Evolutionary conservation across 108 stramenopile genomes (phyloP).

Genomic region (Parietichytrium sp.): DNA sequence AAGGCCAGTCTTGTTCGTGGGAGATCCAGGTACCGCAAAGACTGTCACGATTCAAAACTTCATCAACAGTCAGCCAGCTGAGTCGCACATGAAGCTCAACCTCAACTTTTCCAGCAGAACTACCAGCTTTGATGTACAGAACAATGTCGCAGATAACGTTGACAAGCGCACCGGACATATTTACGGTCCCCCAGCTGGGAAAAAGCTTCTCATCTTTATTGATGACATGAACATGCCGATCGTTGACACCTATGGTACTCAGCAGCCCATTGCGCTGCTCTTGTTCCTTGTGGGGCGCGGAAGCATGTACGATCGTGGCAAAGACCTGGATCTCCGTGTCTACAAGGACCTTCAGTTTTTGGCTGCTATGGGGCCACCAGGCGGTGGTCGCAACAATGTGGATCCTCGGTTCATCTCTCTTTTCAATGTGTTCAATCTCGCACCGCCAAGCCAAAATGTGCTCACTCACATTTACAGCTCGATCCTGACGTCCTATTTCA

Average conservation of each 20-base stretch:
- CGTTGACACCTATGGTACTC: slow-evolving; percentile 71
- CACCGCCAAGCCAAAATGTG: slow-evolving; percentile 56
- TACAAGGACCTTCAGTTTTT: slow-evolving; percentile 68
- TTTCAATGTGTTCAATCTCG: slow-evolving; percentile 71
- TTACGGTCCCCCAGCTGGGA: slow-evolving; percentile 67
- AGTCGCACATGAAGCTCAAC: slow-evolving; percentile 43
- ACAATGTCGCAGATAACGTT: slow-evolving; percentile 66
- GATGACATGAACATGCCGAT: slow-evolving; percentile 72
- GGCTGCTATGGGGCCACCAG: slow-evolving; percentile 73
- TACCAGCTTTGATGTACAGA: slow-evolving; percentile 62
- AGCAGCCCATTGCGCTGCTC: slow-evolving; percentile 69
- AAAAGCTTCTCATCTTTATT: slow-evolving; percentile 65
- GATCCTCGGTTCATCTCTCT: slow-evolving; percentile 68
- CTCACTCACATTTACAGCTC: slow-evolving; percentile 60
- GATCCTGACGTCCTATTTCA: slow-evolving; percentile 51
- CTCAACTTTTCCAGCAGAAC: slow-evolving; percentile 67
- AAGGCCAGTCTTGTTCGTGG: slow-evolving; percentile 68
- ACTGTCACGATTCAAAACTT: slow-evolving; percentile 67
- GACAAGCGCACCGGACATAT: slow-evolving; percentile 68
- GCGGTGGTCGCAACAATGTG: slow-evolving; percentile 69
- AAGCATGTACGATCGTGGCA: slow-evolving; percentile 67
- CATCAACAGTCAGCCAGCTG: slow-evolving; percentile 46
- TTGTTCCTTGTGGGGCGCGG: slow-evolving; percentile 62
- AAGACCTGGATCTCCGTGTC: slow-evolving; percentile 64
- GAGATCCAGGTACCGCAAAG: slow-evolving; percentile 71